These are phyloP conservation scores for Boletus subcaerulescens DNA, from an alignment of 768 basidiomycete species.

Conservation along the genomic window DNA sequence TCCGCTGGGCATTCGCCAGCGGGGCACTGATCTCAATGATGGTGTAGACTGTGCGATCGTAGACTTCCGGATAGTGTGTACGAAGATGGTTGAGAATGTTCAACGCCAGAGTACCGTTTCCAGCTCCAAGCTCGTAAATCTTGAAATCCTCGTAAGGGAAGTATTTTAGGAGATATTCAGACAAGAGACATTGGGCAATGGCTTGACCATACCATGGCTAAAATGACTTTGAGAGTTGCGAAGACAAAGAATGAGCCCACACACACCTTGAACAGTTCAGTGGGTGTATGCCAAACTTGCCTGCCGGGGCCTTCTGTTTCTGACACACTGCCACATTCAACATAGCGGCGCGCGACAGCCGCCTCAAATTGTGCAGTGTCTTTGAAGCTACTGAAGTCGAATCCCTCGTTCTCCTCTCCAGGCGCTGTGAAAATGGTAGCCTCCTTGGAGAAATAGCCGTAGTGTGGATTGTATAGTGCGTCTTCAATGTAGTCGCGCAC, in stretches of 20 bases:
- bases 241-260: neutral
- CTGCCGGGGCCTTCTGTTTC: slow-evolving; percentile 66
- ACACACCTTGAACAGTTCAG: slow-evolving; percentile 90
- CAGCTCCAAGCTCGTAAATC: slow-evolving; percentile 97
- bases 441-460: slow-evolving; percentile 95
- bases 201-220: slow-evolving; percentile 96
- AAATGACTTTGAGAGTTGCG: slow-evolving; percentile 8
- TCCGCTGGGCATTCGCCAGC: slow-evolving; percentile 68
- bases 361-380: slow-evolving; percentile 78
- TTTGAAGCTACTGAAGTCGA: slow-evolving; percentile 67
- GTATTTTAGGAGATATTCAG: slow-evolving; percentile 90
- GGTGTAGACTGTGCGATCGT: slow-evolving; percentile 86
- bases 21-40: slow-evolving; percentile 93
- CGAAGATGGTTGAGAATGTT: slow-evolving; percentile 83
- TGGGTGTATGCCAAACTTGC: slow-evolving; percentile 99
- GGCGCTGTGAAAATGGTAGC: slow-evolving; percentile 82
- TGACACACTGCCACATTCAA: slow-evolving; percentile 59
- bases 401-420: slow-evolving; percentile 37
- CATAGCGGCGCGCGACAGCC: slow-evolving; percentile 74
- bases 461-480: slow-evolving; percentile 92
- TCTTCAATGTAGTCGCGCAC: slow-evolving; percentile 97
- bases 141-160: slow-evolving; percentile 96
- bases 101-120: slow-evolving; percentile 91
- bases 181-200: slow-evolving; percentile 83
- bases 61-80: slow-evolving; percentile 83